Percentiles rank a stretch among this genome's conserved stretches.
Evolutionary conservation across 805 yeast genomes (phyloP).

Genomic region (Suhomyces emberorum): DNA sequence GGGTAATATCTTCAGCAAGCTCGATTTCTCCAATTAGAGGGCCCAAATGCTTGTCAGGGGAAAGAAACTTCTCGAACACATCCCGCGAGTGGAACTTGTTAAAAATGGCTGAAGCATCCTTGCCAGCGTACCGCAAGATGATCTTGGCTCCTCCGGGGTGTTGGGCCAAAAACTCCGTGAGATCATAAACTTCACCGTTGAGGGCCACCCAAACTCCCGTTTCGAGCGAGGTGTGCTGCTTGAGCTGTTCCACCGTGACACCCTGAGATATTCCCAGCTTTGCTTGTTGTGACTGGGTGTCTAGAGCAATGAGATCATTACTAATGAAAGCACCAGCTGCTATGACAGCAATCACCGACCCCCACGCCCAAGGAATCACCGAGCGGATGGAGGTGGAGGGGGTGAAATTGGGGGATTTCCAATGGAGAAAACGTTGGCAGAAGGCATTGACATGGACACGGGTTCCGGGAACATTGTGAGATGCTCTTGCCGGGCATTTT

Average conservation of each 20-base stretch:
- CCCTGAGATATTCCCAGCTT: no score
- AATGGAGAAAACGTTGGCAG: no score
- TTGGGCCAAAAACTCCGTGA: constrained; percentile 55
- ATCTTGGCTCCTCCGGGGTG: constrained; percentile 64
- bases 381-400: neutral
- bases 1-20: constrained; percentile 17
- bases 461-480: no score
- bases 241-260: constrained; percentile 24
- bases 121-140: constrained; percentile 48
- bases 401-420: neutral
- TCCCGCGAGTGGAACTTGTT: constrained; percentile 90
- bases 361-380: neutral
- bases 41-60: constrained; percentile 32
- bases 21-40: constrained; percentile 27
- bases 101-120: constrained; percentile 71
- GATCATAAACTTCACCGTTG: constrained; percentile 74
- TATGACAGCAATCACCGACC: neutral
- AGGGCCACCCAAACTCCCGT: constrained; percentile 85
- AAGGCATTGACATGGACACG: no score
- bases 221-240: constrained; percentile 44
- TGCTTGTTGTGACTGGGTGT: neutral
- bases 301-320: neutral
- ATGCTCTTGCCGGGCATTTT: no score
- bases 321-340: neutral
- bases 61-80: constrained; percentile 67